Evolutionary conservation across 1,139 yeast species (phyloP), one percentile per base, ranked within the genome.

Genomic region (Debaryomyces psychrophilus): DNA sequence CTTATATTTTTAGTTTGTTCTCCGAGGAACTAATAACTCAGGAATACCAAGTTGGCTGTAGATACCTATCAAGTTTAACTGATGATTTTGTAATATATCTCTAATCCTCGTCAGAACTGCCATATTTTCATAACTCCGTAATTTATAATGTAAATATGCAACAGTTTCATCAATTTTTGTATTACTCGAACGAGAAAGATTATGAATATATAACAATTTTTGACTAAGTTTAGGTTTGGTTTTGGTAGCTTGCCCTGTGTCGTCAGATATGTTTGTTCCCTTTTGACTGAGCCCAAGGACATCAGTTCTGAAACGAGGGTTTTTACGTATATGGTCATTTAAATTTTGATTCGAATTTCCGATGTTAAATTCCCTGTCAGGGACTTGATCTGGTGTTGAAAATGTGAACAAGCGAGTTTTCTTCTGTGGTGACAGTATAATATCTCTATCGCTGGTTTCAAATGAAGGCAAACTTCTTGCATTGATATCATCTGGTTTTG

Each of bases 111-210:
- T 37, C 28, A 41, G 40, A 15, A 52, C 34, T 4, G 49, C 41
- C 34, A 43, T 37, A 15, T 23, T 35, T 51, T 48, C 44, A 26
- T 43, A 44, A 7, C 44, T 22, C 17, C 48, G 44, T 15, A 58
- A 43, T 43, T 50, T 53, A 46, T 57, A 59, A 39, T 58, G 61
- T 36, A 65, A 48, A 44, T 61, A 64, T 1, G 65, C 56, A 8
- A 63, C 51, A 2, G 57, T 50, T 37, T 63, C 68, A 25, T 53
- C 53, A 23, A 51, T 43, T 34, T 56, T 54, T 0, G 49, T 37
- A 9, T 45, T 47, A 1, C 64, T 50, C 2, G 57, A 43, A 22
- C 53, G 48, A 23, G 67, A 54, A 12, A 64, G 56, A 28, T 48
- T 44, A 11, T 49, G 48, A 27, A 60, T 38, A 33, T 54, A 61